These are phyloP conservation scores for Mortierella sp. DNA, from an alignment of 371 early-diverging fungal species.

Conservation along the genomic window DNA sequence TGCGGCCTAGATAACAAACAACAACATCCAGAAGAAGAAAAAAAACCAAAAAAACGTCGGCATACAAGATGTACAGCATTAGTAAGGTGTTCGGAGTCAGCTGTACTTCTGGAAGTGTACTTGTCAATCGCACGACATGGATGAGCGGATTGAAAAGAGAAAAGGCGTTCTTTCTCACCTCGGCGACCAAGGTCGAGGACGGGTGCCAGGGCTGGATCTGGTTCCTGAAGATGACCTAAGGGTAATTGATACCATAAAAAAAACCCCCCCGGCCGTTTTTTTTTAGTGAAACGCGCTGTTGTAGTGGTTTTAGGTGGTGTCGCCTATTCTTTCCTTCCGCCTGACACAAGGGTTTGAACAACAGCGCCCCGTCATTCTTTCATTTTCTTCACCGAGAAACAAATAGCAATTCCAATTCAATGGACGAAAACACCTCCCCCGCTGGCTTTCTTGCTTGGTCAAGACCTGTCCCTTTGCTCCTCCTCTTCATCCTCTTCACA, in stretches of 20 bases:
- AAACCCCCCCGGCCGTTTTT: no score
- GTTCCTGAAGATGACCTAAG: conserved; percentile 76
- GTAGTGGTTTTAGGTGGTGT: neutral
- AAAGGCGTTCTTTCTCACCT: conserved; percentile 48
- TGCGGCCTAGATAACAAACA: conserved; percentile 62
- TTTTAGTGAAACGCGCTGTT: neutral
- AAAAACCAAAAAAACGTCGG: neutral
- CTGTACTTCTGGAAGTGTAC: neutral
- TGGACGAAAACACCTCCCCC: neutral
- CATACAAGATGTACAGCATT: neutral
- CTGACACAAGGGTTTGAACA: neutral
- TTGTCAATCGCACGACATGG: neutral
- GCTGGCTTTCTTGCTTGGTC: neutral
- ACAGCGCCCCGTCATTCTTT: neutral
- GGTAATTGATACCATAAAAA: neutral
- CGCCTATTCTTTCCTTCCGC: neutral
- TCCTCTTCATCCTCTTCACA: neutral
- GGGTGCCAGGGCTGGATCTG: conserved; percentile 93
- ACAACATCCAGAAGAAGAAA: neutral
- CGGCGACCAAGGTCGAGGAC: conserved; percentile 78
- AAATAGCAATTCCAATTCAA: neutral
- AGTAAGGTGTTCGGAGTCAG: neutral
- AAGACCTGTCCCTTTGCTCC: neutral
- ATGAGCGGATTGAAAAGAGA: no score
- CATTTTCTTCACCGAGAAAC: neutral